Base-by-base conservation (phyloP, 2,329 filamentous ascomycete species). In the Dryadomyces quercivorus region DNA sequence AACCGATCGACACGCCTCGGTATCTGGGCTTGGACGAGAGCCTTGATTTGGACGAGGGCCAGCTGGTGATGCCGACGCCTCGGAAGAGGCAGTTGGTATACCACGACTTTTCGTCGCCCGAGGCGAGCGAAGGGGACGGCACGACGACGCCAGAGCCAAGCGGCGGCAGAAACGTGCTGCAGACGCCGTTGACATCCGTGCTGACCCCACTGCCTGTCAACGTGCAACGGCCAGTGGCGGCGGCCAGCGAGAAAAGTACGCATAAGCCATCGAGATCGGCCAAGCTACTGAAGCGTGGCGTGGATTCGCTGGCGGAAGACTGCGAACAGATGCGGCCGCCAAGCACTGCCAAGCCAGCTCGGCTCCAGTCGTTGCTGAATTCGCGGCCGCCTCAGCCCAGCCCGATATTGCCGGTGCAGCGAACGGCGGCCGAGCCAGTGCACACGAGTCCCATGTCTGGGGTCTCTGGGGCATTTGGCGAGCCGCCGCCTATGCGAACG, bases 31-130 rank as follows among this genome's bases (percentile, higher is more conserved):
- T 5, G 0, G 70, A 77, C 44, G 80, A 82, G 52, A 85, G 80
- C 53, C 71, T 85, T 51, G 82, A 86, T 61, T 69, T 85, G 12
- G 77, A 81, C 61, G 71, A 75, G 45, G 74, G 72, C 8, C 65
- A 64, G 45, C 63, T 69, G 18, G 60, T 66, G 49, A 68, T 74
- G 61, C 64, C 70, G 52, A 79, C 72, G 13, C 72, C 70, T 51
- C 68, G 67, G 58, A 72, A 74, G 58, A 63, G 63, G 49, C 63
- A 60, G 44, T 44, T 57, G 0, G 49, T 56, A 1, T 52, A 46
- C 8, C 43, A 54, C 9, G 52, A 51, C 18, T 21, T 45, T 1
- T 15, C 47, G 9, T 42, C 53, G 6, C 10, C 51, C 1, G 51
- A 50, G 5, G 31, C 21, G 15, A 3, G 47, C 16, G 5, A 21